Percentiles rank a stretch among this genome's conserved stretches.
phyloP scores from a whole-genome alignment of 208 protist genomes.

The Phytomonas francai region DNA sequence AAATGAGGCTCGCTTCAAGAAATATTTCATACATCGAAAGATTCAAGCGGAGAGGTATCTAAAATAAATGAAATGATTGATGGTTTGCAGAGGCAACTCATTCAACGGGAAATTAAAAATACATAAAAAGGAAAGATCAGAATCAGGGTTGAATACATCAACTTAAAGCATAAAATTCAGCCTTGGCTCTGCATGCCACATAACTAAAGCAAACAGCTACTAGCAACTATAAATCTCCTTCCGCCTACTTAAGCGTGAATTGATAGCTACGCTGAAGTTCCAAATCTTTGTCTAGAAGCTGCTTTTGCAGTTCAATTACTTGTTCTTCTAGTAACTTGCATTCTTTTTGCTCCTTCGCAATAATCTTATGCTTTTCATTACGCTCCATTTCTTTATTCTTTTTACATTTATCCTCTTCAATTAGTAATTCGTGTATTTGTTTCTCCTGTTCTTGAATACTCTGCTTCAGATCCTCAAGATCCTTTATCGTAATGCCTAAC shows the following conservation, averaged over 20 bases:
- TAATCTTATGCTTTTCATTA: constrained; percentile 24
- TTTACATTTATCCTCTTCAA: constrained; percentile 21
- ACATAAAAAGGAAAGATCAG: background rate
- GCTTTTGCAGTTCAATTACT: constrained; percentile 29
- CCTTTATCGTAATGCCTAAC: constrained; percentile 43
- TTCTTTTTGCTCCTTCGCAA: constrained; percentile 33
- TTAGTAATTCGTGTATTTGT: constrained; percentile 9
- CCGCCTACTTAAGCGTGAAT: background rate
- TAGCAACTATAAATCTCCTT: background rate
- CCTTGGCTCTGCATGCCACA: background rate
- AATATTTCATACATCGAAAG: background rate
- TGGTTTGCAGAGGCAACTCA: background rate
- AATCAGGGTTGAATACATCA: background rate
- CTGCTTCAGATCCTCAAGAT: constrained; percentile 26
- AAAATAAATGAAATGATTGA: constrained; percentile 4
- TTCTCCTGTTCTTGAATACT: constrained; percentile 26
- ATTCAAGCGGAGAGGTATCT: background rate
- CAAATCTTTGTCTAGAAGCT: constrained; percentile 35
- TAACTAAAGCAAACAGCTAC: background rate
- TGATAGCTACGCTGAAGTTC: constrained; percentile 50
- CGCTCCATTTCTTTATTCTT: constrained; percentile 22
- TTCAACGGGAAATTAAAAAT: background rate
- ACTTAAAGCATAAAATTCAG: constrained; percentile 2
- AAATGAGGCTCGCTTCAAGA: background rate
- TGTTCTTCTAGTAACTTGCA: constrained; percentile 36